Percentiles rank a stretch among this genome's conserved stretches.
Conservation (phyloP, 331 rosid species). For the Pyrus hybrid region DNA sequence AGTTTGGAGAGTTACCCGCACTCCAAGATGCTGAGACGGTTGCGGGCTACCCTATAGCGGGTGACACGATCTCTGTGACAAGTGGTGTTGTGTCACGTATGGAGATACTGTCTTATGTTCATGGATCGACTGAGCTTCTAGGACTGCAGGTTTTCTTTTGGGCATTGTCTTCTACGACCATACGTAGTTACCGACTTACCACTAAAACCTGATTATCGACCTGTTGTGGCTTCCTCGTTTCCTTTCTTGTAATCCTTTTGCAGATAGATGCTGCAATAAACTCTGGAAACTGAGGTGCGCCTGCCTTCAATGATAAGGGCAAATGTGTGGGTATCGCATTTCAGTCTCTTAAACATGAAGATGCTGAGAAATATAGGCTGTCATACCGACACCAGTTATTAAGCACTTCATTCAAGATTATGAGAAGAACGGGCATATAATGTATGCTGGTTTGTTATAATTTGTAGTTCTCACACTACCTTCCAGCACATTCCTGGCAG, state of each 20-base stretch:
- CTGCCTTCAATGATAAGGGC: too few relatives aligned
- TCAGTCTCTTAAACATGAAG: too few relatives aligned
- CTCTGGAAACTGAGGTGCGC: too few relatives aligned
- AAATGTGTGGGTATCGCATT: too few relatives aligned
- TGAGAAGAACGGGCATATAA: constrained; percentile 70
- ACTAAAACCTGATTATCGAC: neutral
- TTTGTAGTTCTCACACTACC: neutral
- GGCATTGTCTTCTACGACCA: neutral
- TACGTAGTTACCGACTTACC: neutral
- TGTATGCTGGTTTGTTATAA: constrained; percentile 23
- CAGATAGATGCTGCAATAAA: too few relatives aligned
- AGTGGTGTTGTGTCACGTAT: constrained; percentile 78
- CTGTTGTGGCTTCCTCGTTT: neutral
- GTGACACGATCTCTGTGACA: constrained; percentile 80
- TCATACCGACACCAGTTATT: constrained; percentile 67
- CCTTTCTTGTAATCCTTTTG: neutral
- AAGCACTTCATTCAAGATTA: constrained; percentile 72
- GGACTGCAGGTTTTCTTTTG: constrained; percentile 58
- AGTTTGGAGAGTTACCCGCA: constrained; percentile 68
- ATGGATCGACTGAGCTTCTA: constrained; percentile 77
- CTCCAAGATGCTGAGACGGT: constrained; percentile 76
- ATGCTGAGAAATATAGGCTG: too few relatives aligned
- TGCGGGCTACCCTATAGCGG: constrained; percentile 77
- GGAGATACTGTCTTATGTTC: constrained; percentile 78
- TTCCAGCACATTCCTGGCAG: neutral